These are phyloP conservation scores for Lasiodiplodia sp. DNA, from an alignment of 2,329 filamentous ascomycete genomes.

Conservation along the genomic window DNA sequence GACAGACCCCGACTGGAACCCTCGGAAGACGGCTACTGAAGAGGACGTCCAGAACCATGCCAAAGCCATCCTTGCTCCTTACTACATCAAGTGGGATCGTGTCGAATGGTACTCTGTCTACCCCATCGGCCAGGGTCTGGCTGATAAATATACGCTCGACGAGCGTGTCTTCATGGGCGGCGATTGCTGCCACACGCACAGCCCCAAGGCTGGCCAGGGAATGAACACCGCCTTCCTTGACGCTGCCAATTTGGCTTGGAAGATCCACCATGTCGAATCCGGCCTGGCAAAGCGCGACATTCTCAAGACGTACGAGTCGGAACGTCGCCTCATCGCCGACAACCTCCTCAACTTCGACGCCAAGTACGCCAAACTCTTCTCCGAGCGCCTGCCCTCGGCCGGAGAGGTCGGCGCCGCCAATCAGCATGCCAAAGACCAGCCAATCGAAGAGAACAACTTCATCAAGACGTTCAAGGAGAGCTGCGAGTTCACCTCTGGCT, in stretches of 20 bases:
- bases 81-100: conserved; percentile 68
- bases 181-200: conserved; percentile 70
- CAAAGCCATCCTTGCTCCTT: conserved; percentile 66
- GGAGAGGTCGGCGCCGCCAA: conserved; percentile 74
- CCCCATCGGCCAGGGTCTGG: conserved; percentile 70
- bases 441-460: conserved; percentile 74
- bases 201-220: conserved; percentile 70
- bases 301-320: conserved; percentile 84
- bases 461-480: conserved; percentile 88
- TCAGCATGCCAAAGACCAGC: conserved; percentile 35
- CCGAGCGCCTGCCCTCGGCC: conserved; percentile 74
- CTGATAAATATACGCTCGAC: conserved; percentile 69
- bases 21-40: conserved; percentile 65
- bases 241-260: conserved; percentile 92
- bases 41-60: conserved; percentile 66
- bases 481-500: conserved; percentile 92
- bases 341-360: conserved; percentile 86
- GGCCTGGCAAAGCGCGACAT: conserved; percentile 79
- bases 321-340: conserved; percentile 85
- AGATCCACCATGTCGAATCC: conserved; percentile 87
- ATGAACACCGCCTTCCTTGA: conserved; percentile 68
- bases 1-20: conserved; percentile 67
- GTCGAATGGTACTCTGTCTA: conserved; percentile 73
- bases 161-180: conserved; percentile 72
- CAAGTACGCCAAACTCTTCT: conserved; percentile 89